Evolutionary conservation across 1,139 yeast genomes (phyloP).

Genomic region (Geotrichum europaeum): DNA sequence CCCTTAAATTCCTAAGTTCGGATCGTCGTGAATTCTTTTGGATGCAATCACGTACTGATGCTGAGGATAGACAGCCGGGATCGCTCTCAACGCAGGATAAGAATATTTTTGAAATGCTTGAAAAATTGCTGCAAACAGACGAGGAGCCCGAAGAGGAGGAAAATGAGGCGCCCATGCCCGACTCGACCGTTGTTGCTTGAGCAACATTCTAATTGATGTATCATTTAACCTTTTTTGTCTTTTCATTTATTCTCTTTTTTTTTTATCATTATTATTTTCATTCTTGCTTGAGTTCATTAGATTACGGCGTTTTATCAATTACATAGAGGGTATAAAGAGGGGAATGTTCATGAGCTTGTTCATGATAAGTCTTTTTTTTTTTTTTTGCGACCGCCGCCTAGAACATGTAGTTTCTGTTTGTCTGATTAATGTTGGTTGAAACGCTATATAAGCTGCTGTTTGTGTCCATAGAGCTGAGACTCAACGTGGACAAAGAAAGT

Average conservation of each 20-base stretch:
- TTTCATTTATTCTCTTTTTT: not conserved
- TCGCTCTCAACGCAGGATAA: slow-evolving; percentile 58
- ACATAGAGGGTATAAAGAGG: too few relatives aligned
- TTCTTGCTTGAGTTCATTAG: too few relatives aligned
- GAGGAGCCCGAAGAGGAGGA: slow-evolving; percentile 9
- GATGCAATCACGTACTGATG: slow-evolving; percentile 79
- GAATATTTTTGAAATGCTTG: slow-evolving; percentile 1
- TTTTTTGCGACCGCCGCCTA: too few relatives aligned
- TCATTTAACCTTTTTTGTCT: not conserved
- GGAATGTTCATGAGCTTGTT: too few relatives aligned
- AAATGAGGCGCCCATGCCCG: slow-evolving; percentile 14
- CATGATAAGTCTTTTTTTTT: not conserved
- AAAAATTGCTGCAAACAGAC: slow-evolving; percentile 4
- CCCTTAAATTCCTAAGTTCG: slow-evolving; percentile 72
- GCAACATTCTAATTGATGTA: not conserved
- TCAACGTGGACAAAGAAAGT: not conserved
- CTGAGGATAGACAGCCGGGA: slow-evolving; percentile 44
- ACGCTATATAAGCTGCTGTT: not conserved
- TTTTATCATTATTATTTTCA: not conserved
- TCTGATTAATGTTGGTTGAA: not conserved
- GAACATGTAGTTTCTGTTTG: not conserved
- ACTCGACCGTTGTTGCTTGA: not conserved
- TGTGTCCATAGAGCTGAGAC: not conserved
- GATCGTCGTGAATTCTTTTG: slow-evolving; percentile 84
- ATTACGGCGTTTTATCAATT: too few relatives aligned